Evolutionary conservation across 495 filamentous ascomycete species (phyloP).

Genomic region (Darksidea phi): DNA sequence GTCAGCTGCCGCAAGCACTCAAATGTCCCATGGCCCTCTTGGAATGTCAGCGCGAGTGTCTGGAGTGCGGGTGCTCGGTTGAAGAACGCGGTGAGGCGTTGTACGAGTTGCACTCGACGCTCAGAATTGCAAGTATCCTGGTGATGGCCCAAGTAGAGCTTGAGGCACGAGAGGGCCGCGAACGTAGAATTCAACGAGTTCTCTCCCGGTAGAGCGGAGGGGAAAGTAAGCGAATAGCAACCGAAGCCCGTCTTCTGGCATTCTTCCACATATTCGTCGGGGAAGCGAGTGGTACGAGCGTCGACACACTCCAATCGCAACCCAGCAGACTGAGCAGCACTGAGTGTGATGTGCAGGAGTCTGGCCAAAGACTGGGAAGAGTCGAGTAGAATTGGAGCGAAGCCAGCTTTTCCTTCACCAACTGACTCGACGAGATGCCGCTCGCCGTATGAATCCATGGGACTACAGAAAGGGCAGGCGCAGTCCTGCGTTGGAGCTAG

Average conservation of each 20-base stretch:
- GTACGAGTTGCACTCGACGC: not conserved
- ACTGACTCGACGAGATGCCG: conserved; percentile 2
- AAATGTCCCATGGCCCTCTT: too few relatives aligned
- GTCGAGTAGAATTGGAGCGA: not conserved
- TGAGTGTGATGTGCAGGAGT: conserved; percentile 8
- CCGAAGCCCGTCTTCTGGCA: not conserved
- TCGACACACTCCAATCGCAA: conserved; percentile 2
- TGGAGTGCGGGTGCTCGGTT: too few relatives aligned
- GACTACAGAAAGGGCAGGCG: not conserved
- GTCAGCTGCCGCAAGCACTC: too few relatives aligned
- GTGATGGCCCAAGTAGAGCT: not conserved
- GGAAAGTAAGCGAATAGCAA: not conserved
- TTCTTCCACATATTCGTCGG: too few relatives aligned
- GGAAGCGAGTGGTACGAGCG: not conserved
- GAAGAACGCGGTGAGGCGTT: not conserved
- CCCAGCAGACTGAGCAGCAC: conserved; percentile 1
- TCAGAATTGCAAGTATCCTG: not conserved
- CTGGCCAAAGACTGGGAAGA: not conserved
- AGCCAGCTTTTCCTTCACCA: conserved; percentile 4
- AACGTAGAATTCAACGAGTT: not conserved
- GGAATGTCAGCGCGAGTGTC: too few relatives aligned
- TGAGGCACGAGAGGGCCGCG: not conserved
- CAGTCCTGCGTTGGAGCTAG: not conserved
- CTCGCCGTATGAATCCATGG: conserved; percentile 2
- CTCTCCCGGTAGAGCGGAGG: not conserved